Evolutionary conservation across 2,329 filamentous ascomycete species (phyloP).

Genomic region (Diaporthe ampelina): DNA sequence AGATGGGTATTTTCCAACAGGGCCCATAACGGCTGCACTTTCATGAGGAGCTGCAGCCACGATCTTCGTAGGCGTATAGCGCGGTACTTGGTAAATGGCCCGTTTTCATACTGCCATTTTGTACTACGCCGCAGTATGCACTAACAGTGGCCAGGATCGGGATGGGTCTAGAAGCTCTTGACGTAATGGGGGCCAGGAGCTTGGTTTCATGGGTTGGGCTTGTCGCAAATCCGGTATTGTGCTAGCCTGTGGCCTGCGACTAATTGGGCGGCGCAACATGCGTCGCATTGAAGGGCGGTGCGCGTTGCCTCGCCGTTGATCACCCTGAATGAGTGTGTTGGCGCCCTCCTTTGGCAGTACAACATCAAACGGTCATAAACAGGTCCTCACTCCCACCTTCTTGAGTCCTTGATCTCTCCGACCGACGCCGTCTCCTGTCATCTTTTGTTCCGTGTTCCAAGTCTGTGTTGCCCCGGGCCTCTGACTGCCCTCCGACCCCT

Average conservation of each 20-base stretch:
- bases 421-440: neutral
- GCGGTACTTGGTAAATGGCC: neutral
- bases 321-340: neutral
- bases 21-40: neutral
- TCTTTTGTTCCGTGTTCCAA: slow-evolving; percentile 25
- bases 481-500: slow-evolving; percentile 24
- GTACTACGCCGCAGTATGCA: neutral
- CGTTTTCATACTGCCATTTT: neutral
- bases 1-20: too few species aligned
- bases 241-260: slow-evolving; percentile 3
- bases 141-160: slow-evolving; percentile 8
- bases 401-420: neutral
- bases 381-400: slow-evolving; percentile 13
- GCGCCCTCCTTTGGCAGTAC: slow-evolving; percentile 28
- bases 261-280: slow-evolving; percentile 18
- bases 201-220: slow-evolving; percentile 32
- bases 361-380: slow-evolving; percentile 24
- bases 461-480: slow-evolving; percentile 21
- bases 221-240: slow-evolving; percentile 38
- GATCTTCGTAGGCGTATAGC: neutral
- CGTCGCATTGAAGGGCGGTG: slow-evolving; percentile 4
- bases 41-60: slow-evolving; percentile 10
- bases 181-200: slow-evolving; percentile 31
- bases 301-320: slow-evolving; percentile 7
- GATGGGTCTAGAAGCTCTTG: slow-evolving; percentile 23